Base-by-base conservation (phyloP, 2,329 filamentous ascomycete genomes). In the Huntiella bhutanensis region DNA sequence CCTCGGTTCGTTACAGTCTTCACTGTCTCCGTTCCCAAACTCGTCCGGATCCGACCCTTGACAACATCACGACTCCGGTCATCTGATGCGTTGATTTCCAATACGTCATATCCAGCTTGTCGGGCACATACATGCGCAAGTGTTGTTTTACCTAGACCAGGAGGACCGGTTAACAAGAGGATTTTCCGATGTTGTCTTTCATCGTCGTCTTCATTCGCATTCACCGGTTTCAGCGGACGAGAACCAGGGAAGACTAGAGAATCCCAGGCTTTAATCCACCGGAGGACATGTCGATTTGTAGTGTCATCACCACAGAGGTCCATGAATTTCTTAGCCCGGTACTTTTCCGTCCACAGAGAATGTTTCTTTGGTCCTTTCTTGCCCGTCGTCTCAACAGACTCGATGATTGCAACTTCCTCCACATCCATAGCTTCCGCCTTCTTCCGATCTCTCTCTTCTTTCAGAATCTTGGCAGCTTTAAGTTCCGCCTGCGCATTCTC, bases 1-100 rank as follows among this genome's bases (percentile, higher is more conserved):
- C 7, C 41, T 4, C 40, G n/a, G 47, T 80, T 75, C 47, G 75
- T 69, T 6, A 83, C 77, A 22, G 72, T 75, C 57, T 83, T 91
- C 51, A 98, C 88, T 50, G 84, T 95, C 59, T 98, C 88, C 0
- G 91, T 98, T 0, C 84, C 87, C 33, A 98, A 71, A 59, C 84
- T 88, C 48, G 94, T 93, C 54, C 83, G 74, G 53, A 98, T 95
- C 12, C 86, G 74, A 5, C 84, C 85, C 58, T 83, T 91, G 33
- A 98, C 91, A 1, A 98, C 85, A 56, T 88, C 78, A 28, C 74
- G 72, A 57, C 85, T 94, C 55, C 91, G 73, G 58, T 98, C 92
- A 57, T 98, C 91, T 55, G 88, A 96, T 6, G 92, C 91, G 55
- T 98, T 98, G 62, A 98, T 93, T 59, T 98, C 91, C 57, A 96